Percentiles rank a stretch among this genome's conserved stretches.
phyloP scores from a whole-genome alignment of 75 land plant genomes.

The Selaginella moellendorffii region DNA sequence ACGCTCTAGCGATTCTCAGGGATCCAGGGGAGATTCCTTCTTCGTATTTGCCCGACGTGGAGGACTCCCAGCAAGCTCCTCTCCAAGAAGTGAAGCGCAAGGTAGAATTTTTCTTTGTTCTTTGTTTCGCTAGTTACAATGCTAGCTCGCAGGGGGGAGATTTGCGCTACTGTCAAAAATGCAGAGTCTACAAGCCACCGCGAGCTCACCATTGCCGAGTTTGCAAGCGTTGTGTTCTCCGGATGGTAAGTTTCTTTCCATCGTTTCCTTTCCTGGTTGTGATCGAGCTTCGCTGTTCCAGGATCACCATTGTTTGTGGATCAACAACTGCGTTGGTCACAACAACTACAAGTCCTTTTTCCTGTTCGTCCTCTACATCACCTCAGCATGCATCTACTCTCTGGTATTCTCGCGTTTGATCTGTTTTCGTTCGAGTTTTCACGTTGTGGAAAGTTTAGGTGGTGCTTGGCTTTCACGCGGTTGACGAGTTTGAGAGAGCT shows the following conservation, averaged over 20 bases:
- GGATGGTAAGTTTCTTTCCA: not conserved
- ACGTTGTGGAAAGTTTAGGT: not conserved
- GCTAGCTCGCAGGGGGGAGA: constrained; percentile 58
- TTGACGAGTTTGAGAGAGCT: not conserved
- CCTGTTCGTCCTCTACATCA: constrained; percentile 70
- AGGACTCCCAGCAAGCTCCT: constrained; percentile 33
- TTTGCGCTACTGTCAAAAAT: constrained; percentile 88
- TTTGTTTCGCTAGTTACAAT: not conserved
- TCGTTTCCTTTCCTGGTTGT: not conserved
- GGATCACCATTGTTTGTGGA: constrained; percentile 88
- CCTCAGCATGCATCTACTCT: constrained; percentile 39
- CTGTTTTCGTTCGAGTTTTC: not conserved
- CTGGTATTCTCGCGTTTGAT: not conserved
- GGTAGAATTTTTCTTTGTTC: constrained; percentile 27
- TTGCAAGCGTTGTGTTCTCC: not conserved
- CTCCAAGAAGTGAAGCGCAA: constrained; percentile 95
- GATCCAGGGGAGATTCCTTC: constrained; percentile 79
- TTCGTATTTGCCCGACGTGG: constrained; percentile 60
- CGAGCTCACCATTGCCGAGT: not conserved
- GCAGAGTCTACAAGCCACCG: constrained; percentile 13
- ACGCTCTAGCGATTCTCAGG: constrained; percentile 41
- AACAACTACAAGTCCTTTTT: constrained; percentile 93
- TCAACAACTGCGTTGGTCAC: constrained; percentile 97
- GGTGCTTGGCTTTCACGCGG: not conserved
- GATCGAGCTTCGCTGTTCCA: not conserved